Evolutionary conservation across 2,329 filamentous ascomycete genomes (phyloP), one percentile per base, ranked within the genome.

Genomic region (Neonectria punicea): DNA sequence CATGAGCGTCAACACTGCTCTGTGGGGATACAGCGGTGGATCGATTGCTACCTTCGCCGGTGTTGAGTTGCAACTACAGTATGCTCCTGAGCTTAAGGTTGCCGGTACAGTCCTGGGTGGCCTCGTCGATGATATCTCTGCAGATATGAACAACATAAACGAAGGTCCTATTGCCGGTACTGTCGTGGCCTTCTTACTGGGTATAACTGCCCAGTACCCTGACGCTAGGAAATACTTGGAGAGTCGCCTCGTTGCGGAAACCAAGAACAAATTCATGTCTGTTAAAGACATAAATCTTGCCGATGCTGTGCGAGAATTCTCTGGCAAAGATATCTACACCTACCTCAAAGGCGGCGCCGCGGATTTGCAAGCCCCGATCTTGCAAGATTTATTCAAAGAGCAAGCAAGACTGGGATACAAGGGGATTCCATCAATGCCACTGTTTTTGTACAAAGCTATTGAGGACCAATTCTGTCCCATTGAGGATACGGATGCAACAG

Each of bases 391-490:
- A 5, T 75, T 78, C 22, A 67, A 77, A 18, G 54, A 68, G 5
- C 73, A 79, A 39, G 75, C 73, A 53, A 67, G 74, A 13, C 67
- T 75, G 30, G 77, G 79, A 1, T 63, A 73, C 30, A 78, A 82
- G 54, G 81, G 80, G 1, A 72, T 79, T 0, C 85, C 84, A 0
- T 65, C 75, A 11, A 83, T 85, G 71, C 85, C 85, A 0, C 57
- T 86, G 7, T 83, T 84, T 64, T 71, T 84, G 3, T 86, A 87
- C 73, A 86, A 87, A 65, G 81, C 84, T 0, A 78, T 82, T 18
- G 63, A 70, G 2, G 85, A 87, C 41, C 80, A 86, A 58, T 74
- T 84, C 54, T 82, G 79, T 8, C 71, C 77, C 1, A 74, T 84
- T 1, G 73, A 69, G 1, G 80, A 82, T 20, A 86, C 81, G 0